A percentile compares a stretch with the other conserved stretches of the same genome.
Conservation (phyloP, 768 basidiomycete genomes). For the Leucocoprinus sp. region DNA sequence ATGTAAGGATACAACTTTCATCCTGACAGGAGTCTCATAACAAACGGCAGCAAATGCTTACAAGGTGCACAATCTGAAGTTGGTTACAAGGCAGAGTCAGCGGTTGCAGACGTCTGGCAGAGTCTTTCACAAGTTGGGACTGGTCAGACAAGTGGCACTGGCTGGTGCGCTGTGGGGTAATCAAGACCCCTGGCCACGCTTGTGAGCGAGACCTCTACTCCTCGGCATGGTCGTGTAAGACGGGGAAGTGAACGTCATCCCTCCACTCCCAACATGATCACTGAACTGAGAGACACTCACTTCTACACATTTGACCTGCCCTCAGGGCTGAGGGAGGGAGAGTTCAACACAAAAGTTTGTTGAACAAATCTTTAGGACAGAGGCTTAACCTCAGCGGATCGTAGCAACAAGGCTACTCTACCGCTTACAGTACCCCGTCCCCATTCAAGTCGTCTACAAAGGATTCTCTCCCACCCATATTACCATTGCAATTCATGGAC, state of each 20-base stretch:
- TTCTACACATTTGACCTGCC: slow-evolving; percentile 27
- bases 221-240: slow-evolving; percentile 90
- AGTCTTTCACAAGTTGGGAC: too few species aligned
- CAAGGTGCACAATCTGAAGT: not conserved
- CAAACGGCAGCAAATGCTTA: not conserved
- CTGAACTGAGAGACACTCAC: slow-evolving; percentile 9
- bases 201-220: slow-evolving; percentile 65
- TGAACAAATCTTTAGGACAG: slow-evolving; percentile 65
- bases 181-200: slow-evolving; percentile 56
- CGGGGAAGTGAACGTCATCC: slow-evolving; percentile 89
- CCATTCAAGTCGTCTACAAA: slow-evolving; percentile 75
- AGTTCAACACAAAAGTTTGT: slow-evolving; percentile 38
- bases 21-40: slow-evolving; percentile 19
- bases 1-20: slow-evolving; percentile 58
- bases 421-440: slow-evolving; percentile 69
- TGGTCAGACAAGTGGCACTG: slow-evolving; percentile 83
- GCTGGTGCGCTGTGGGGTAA: slow-evolving; percentile 69
- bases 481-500: slow-evolving; percentile 52
- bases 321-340: slow-evolving; percentile 34
- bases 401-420: slow-evolving; percentile 76
- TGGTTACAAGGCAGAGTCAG: not conserved
- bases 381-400: slow-evolving; percentile 71
- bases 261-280: slow-evolving; percentile 3
- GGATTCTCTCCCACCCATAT: slow-evolving; percentile 68
- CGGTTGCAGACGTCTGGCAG: too few species aligned